Percentiles rank a stretch among this genome's conserved stretches.
Evolutionary conservation across 352 stramenopile species (phyloP).

Genomic region (Phytophthora hibernalis): DNA sequence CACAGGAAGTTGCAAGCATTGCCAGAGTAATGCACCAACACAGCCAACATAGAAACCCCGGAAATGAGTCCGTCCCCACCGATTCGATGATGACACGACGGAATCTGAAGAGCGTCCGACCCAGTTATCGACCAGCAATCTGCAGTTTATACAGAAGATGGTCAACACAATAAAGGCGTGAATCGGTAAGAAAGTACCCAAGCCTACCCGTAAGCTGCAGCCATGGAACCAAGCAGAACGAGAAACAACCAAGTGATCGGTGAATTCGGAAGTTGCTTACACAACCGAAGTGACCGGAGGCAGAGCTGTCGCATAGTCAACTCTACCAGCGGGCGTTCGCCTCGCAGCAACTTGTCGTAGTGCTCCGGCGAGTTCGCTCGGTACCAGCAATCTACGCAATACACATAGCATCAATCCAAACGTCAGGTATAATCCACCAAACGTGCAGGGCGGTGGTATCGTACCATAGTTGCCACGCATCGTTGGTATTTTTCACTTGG

Average conservation of each 20-base stretch:
- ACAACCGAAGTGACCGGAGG: conserved; percentile 69
- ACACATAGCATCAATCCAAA: neutral
- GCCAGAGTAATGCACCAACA: conserved; percentile 66
- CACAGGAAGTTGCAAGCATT: conserved; percentile 66
- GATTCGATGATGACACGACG: conserved; percentile 64
- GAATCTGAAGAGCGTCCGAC: conserved; percentile 72
- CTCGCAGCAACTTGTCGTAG: conserved; percentile 73
- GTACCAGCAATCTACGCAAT: conserved; percentile 69
- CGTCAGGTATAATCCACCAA: neutral
- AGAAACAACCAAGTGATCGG: conserved; percentile 88
- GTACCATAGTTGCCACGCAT: conserved; percentile 40
- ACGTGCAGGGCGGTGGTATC: neutral
- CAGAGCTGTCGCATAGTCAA: conserved; percentile 79
- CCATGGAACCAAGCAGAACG: conserved; percentile 62
- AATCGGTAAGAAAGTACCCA: neutral
- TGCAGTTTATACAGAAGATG: conserved; percentile 20
- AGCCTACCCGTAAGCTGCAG: conserved; percentile 71
- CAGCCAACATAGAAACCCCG: conserved; percentile 70
- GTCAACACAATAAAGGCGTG: neutral
- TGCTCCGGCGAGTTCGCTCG: conserved; percentile 70
- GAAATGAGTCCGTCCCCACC: conserved; percentile 65
- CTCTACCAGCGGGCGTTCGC: conserved; percentile 59
- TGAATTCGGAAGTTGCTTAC: conserved; percentile 85
- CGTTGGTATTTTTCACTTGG: conserved; percentile 3
- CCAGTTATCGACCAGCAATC: conserved; percentile 78